These are phyloP conservation scores for Pistacia atlantica DNA, from an alignment of 345 rosid species.

Conservation along the genomic window DNA sequence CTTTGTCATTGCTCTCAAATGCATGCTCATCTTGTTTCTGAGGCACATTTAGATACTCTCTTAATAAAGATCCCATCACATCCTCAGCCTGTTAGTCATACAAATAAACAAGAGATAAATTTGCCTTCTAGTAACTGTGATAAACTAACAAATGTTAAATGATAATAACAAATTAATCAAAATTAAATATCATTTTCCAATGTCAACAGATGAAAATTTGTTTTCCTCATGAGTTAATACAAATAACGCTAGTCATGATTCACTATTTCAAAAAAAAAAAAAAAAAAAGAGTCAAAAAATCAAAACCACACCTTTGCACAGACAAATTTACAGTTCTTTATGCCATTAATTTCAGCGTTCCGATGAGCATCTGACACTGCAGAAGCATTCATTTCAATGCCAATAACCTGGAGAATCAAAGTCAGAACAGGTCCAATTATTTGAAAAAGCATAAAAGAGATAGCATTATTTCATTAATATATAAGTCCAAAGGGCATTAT, in stretches of 20 bases:
- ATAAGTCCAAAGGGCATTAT: background rate
- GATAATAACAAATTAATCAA: background rate
- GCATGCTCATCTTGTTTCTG: constrained; percentile 42
- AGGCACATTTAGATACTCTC: constrained; percentile 54
- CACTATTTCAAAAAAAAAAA: background rate
- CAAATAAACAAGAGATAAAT: constrained; percentile 20
- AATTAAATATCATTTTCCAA: background rate
- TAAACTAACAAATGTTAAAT: background rate
- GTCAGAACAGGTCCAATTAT: constrained; percentile 16
- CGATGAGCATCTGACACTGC: constrained; percentile 88
- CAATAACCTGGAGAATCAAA: constrained; percentile 64
- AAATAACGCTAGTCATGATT: background rate
- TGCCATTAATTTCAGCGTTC: constrained; percentile 89
- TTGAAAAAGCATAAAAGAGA: background rate
- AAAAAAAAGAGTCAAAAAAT: background rate
- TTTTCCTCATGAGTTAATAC: background rate
- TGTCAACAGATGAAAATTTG: background rate
- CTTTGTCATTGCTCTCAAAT: constrained; percentile 30
- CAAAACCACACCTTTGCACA: constrained; percentile 72
- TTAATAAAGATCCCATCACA: constrained; percentile 84
- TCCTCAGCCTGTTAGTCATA: constrained; percentile 71
- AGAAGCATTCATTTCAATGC: constrained; percentile 97
- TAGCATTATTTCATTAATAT: background rate
- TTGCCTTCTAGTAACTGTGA: background rate
- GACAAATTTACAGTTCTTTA: constrained; percentile 82